Conservation (phyloP, 495 filamentous ascomycete genomes). For the Hypoxylon intermedium region DNA sequence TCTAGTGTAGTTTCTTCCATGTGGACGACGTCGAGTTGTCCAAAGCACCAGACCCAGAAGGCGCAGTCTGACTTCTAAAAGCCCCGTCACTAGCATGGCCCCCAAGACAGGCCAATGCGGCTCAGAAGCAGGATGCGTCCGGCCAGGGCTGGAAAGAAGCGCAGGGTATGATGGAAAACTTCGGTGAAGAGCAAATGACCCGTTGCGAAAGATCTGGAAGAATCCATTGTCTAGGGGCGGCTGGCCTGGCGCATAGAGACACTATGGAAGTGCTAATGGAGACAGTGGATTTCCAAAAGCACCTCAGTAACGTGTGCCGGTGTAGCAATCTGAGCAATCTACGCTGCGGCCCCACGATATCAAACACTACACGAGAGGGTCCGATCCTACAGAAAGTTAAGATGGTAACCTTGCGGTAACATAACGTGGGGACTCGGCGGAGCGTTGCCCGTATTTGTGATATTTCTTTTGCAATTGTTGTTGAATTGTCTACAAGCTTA, state of each 20-base stretch:
- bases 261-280: slow-evolving; percentile 51
- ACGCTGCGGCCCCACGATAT: slow-evolving; percentile 49
- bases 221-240: slow-evolving; percentile 60
- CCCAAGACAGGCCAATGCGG: slow-evolving; percentile 54
- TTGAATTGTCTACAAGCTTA: slow-evolving; percentile 43
- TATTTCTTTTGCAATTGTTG: slow-evolving; percentile 42
- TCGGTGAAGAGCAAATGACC: slow-evolving; percentile 58
- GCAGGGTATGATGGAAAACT: slow-evolving; percentile 49
- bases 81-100: slow-evolving; percentile 52
- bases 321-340: slow-evolving; percentile 34
- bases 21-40: slow-evolving; percentile 54
- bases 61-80: slow-evolving; percentile 44
- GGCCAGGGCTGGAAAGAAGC: slow-evolving; percentile 49
- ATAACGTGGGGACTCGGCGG: background rate
- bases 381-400: slow-evolving; percentile 34
- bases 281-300: slow-evolving; percentile 46
- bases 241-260: slow-evolving; percentile 57
- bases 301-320: too few species aligned
- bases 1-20: slow-evolving; percentile 46
- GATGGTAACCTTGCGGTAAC: too few species aligned
- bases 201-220: slow-evolving; percentile 57
- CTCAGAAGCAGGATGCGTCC: slow-evolving; percentile 51
- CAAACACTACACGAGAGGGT: slow-evolving; percentile 55
- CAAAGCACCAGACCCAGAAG: slow-evolving; percentile 23
- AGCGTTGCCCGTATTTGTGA: slow-evolving; percentile 9